A percentile compares a stretch with the other conserved stretches of the same genome.
Conservation (phyloP, 257 asterid genomes). For the Ehretia macrophylla region DNA sequence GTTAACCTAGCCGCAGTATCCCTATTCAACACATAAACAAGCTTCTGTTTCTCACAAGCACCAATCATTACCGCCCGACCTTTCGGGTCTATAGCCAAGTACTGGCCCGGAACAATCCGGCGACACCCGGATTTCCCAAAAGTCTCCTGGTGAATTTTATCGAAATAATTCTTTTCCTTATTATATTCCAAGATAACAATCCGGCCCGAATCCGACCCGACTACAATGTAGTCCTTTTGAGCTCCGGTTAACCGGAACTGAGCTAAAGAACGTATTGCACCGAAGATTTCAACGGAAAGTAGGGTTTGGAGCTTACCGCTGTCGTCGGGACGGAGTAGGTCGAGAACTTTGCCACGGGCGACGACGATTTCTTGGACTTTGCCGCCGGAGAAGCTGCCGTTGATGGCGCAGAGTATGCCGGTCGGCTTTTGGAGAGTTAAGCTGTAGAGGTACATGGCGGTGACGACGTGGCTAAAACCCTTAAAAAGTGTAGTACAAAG, state of each 20-base stretch:
- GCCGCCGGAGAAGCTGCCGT: conserved; percentile 94
- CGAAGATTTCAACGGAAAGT: conserved; percentile 85
- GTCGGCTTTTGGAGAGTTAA: conserved; percentile 90
- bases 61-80: conserved; percentile 99
- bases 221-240: conserved; percentile 85
- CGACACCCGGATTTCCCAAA: conserved; percentile 97
- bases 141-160: conserved; percentile 91
- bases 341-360: conserved; percentile 92
- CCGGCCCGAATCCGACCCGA: conserved; percentile 96
- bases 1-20: conserved; percentile 96
- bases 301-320: conserved; percentile 89
- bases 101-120: conserved; percentile 96
- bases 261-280: conserved; percentile 90
- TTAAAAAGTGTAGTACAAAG: background rate
- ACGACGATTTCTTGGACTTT: conserved; percentile 84
- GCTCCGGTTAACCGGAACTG: conserved; percentile 95
- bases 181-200: conserved; percentile 82
- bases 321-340: conserved; percentile 94
- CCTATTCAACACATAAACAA: conserved; percentile 93
- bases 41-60: conserved; percentile 97
- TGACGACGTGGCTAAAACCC: conserved; percentile 20
- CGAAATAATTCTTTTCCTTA: conserved; percentile 77
- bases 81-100: conserved; percentile 89
- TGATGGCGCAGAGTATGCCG: conserved; percentile 82
- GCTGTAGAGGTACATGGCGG: conserved; percentile 76